Conservation (phyloP, 2,329 filamentous ascomycete genomes). For the Orbilia brochopaga region DNA sequence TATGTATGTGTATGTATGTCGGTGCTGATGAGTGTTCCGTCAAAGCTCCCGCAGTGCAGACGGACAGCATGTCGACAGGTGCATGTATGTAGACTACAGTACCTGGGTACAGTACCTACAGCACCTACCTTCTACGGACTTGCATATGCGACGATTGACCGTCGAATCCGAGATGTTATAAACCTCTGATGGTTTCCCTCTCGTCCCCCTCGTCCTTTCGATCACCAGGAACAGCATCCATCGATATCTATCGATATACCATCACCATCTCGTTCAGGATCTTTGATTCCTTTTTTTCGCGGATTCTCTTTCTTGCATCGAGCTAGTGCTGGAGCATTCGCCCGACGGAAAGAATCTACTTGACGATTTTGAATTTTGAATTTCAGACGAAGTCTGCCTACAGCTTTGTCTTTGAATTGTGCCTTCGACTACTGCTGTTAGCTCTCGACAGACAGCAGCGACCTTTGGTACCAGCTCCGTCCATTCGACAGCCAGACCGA, state of each 20-base stretch:
- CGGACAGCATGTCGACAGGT: no score
- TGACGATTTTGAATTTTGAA: no score
- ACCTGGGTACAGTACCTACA: no score
- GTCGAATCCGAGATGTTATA: slow-evolving; percentile 1
- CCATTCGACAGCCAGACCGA: not conserved
- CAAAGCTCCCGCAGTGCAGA: slow-evolving; percentile 6
- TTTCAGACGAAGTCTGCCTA: no score
- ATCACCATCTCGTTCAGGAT: no score
- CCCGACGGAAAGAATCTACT: no score
- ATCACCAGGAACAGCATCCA: not conserved
- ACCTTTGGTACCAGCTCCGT: not conserved
- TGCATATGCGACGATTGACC: no score
- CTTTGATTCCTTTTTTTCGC: no score
- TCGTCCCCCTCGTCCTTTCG: not conserved
- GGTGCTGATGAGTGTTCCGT: not conserved
- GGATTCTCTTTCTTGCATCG: no score
- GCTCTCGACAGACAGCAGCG: not conserved
- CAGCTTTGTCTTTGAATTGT: not conserved
- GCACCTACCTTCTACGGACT: no score
- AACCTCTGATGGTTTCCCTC: not conserved
- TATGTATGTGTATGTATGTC: not conserved
- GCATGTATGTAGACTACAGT: no score
- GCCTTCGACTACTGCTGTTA: not conserved
- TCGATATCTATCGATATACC: slow-evolving; percentile 1
- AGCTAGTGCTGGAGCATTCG: no score